phyloP scores from a whole-genome alignment of 139 green algal genomes.

The Trebouxia sp. region DNA sequence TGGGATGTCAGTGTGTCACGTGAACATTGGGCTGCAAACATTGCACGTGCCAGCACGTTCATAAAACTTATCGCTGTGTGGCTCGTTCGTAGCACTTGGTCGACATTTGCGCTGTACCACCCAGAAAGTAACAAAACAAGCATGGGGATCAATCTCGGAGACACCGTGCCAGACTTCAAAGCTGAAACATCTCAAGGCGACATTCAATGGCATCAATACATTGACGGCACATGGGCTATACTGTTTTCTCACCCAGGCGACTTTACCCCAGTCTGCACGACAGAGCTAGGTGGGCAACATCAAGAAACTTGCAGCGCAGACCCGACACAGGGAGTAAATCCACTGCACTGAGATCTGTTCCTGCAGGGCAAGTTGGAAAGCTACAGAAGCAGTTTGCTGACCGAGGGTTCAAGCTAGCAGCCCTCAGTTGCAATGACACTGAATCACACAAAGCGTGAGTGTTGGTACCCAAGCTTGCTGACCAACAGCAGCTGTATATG shows the following conservation, averaged over 20 bases:
- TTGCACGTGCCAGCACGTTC: slow-evolving; percentile 11
- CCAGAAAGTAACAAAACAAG: too few species aligned
- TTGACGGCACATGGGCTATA: slow-evolving; percentile 22
- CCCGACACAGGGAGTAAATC: too few species aligned
- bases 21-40: neutral
- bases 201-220: slow-evolving; percentile 4
- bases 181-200: slow-evolving; percentile 20
- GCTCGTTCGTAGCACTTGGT: too few species aligned
- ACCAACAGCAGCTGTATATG: neutral
- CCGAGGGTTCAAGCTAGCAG: slow-evolving; percentile 64
- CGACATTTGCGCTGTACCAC: too few species aligned
- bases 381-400: slow-evolving; percentile 46
- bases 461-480: too few species aligned
- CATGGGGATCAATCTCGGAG: slow-evolving; percentile 11
- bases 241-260: slow-evolving; percentile 67
- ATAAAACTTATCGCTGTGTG: too few species aligned
- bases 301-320: neutral
- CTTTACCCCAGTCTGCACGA: slow-evolving; percentile 64
- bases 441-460: slow-evolving; percentile 56
- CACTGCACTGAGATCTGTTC: too few species aligned
- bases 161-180: slow-evolving; percentile 11
- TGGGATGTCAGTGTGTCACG: too few species aligned
- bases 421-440: slow-evolving; percentile 62
- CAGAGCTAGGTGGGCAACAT: slow-evolving; percentile 51
- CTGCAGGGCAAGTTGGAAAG: slow-evolving; percentile 41